Evolutionary conservation across 169 alveolate species (phyloP).

Genomic region (Ichthyophthirius multifiliis): DNA sequence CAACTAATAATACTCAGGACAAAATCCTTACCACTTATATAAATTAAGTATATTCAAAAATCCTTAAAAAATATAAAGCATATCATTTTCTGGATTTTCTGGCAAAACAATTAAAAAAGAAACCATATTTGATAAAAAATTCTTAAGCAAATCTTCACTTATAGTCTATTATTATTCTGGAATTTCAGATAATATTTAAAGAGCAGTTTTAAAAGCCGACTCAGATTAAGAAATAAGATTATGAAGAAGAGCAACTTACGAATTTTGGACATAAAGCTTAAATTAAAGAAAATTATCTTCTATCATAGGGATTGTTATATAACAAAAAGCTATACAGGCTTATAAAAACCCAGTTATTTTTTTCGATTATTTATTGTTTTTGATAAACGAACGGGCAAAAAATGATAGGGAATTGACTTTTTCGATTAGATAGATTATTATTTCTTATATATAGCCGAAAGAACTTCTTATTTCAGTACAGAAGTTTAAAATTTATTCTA

Average conservation of each 20-base stretch:
- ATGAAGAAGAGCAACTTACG: constrained; percentile 26
- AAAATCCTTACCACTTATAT: constrained; percentile 22
- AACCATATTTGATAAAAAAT: neutral
- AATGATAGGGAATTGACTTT: constrained; percentile 22
- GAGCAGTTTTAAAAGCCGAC: constrained; percentile 21
- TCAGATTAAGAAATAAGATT: constrained; percentile 34
- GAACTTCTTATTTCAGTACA: constrained; percentile 35
- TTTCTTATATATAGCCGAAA: constrained; percentile 21
- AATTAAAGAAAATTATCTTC: neutral
- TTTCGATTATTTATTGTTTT: constrained; percentile 11
- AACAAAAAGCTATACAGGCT: constrained; percentile 41
- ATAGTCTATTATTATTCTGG: constrained; percentile 25
- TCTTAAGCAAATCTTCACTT: neutral
- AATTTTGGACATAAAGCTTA: neutral
- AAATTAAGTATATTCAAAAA: neutral
- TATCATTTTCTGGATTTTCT: constrained; percentile 37
- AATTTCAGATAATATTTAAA: constrained; percentile 18
- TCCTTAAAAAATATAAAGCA: constrained; percentile 15
- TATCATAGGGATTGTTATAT: constrained; percentile 39
- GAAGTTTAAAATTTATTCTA: constrained; percentile 35
- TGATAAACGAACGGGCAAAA: neutral
- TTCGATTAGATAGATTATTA: constrained; percentile 14
- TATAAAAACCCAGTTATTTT: constrained; percentile 16
- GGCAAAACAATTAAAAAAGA: constrained; percentile 28
- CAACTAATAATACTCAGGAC: neutral